Evolutionary conservation across 257 asterid genomes (phyloP), one percentile per base, ranked within the genome.

Genomic region (Verbascum thapsus): DNA sequence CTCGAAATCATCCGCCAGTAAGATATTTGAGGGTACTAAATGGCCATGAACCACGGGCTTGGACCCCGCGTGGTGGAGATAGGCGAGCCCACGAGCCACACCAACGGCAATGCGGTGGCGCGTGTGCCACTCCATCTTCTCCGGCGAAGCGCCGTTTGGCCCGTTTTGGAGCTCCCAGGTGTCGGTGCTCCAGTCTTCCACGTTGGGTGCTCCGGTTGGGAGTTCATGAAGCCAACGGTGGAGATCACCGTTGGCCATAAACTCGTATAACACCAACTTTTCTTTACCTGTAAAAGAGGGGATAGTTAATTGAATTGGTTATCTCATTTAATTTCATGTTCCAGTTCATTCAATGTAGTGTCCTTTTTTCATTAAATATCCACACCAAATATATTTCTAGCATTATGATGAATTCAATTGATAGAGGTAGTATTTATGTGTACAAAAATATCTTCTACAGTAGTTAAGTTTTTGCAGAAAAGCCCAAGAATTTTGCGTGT

Each of bases 31-130:
- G 4, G 79, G 72, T 4, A 79, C 87, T 57, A 92, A 53, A 59
- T 81, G 87, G 0, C 97, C 94, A 10, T 92, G 99, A 59, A 87
- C 96, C 56, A 88, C 83, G 1, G 99, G 88, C 78, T 73, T 89
- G 17, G 96, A 89, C 55, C 74, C 80, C 1, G 91, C 97, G 40
- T 92, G 95, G 85, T 92, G 99, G 58, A 92, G 96, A 57, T 83
- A 89, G 7, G 99, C 99, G 0, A 92, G 70, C 1, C 97, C 99
- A 32, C 99, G 95, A 8, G 99, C 99, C 20, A 87, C 81, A n/a
- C 99, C 99, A 6, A 89, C 89, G 0, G 99, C 95, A 12, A 92
- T 85, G 53, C 85, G 95, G 87, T 92, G 99, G 91, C 97, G 97
- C 81, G 94, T 87, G 84, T 55, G 83, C 99, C 99, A 92, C 40